Conservation (phyloP, 441 rosid genomes). For the Gossypium trilobum region DNA sequence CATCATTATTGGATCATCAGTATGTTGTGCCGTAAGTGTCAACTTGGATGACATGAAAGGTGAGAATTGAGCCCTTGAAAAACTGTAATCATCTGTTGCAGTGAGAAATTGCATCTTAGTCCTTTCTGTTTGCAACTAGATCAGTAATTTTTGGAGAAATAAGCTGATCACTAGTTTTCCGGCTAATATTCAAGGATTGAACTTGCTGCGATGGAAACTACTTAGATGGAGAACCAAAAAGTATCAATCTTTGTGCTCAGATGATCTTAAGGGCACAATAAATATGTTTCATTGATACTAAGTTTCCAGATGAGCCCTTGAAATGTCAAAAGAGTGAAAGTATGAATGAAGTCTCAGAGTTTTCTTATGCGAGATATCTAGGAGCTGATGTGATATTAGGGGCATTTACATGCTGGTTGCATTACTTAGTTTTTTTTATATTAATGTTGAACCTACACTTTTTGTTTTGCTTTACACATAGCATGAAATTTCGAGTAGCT, state of each 20-base stretch:
- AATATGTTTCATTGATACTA: not conserved
- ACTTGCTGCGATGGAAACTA: not conserved
- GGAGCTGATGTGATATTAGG: conserved; percentile 1
- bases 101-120: not conserved
- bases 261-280: not conserved
- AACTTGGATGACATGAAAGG: not conserved
- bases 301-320: not conserved
- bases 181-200: not conserved
- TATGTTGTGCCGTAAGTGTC: not conserved
- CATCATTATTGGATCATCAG: not conserved
- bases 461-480: not conserved
- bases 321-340: not conserved
- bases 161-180: not conserved
- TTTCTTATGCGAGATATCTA: not conserved
- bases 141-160: not conserved
- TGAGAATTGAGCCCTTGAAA: not conserved
- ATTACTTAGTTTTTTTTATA: not conserved
- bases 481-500: not conserved
- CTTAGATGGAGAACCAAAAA: not conserved
- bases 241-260: not conserved
- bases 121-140: not conserved
- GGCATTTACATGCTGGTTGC: not conserved
- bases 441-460: conserved; percentile 1
- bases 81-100: not conserved
- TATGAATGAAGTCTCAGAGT: not conserved